A percentile compares a stretch with the other conserved stretches of the same genome.
phyloP scores from a whole-genome alignment of 176 grass and related monocot species.

The Raddia distichophylla region DNA sequence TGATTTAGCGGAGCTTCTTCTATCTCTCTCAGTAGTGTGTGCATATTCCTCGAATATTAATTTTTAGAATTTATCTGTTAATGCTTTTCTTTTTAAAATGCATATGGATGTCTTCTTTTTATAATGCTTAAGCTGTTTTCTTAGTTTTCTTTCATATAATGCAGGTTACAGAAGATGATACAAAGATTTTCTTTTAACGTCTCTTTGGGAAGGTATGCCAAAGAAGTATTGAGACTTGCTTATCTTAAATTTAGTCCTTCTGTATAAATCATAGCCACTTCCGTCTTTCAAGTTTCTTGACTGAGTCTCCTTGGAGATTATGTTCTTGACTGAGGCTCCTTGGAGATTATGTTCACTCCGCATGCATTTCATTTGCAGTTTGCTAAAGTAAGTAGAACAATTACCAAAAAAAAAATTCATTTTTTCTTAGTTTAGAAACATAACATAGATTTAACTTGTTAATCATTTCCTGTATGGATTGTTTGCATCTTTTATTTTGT shows the following conservation, averaged over 20 bases:
- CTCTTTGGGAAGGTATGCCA: conserved; percentile 68
- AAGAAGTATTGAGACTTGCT: not conserved
- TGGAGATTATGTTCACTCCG: conserved; percentile 87
- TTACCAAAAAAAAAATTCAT: no score
- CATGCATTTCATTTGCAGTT: conserved; percentile 96
- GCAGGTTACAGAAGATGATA: conserved; percentile 84
- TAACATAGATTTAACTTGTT: no score
- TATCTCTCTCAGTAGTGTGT: not conserved
- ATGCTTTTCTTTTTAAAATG: not conserved
- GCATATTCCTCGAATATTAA: not conserved
- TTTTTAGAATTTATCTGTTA: not conserved
- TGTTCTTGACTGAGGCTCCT: conserved; percentile 83
- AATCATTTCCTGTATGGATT: no score
- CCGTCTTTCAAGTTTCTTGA: conserved; percentile 70
- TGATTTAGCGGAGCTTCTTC: not conserved
- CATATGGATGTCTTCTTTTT: no score
- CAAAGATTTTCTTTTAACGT: conserved; percentile 76
- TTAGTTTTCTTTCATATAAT: conserved; percentile 28
- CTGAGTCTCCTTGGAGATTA: conserved; percentile 92
- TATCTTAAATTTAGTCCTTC: conserved; percentile 12
- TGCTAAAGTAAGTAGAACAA: conserved; percentile 64
- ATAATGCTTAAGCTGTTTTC: not conserved
- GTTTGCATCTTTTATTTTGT: not conserved
- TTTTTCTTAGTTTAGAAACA: no score
- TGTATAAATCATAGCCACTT: conserved; percentile 5